Percentiles rank a stretch among this genome's conserved stretches.
These are phyloP conservation scores for Euphrasia confusa DNA, from an alignment of 257 asterid genomes.

Conservation along the genomic window DNA sequence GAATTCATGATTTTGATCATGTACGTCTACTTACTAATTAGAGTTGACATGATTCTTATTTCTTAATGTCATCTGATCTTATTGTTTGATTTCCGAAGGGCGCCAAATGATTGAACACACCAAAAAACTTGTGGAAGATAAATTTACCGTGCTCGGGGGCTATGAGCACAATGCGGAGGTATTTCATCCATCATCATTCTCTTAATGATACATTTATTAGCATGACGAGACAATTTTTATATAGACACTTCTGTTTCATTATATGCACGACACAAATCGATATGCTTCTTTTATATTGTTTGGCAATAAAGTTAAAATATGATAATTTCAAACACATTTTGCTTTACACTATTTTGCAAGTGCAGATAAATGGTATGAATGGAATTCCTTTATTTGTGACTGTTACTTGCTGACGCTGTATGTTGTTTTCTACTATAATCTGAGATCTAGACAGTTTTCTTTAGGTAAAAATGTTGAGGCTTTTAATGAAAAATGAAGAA, in stretches of 20 bases:
- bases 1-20: slow-evolving; percentile 12
- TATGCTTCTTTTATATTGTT: slow-evolving; percentile 19
- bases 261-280: slow-evolving; percentile 6
- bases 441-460: not conserved
- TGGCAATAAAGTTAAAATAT: not conserved
- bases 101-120: slow-evolving; percentile 99
- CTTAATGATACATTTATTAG: slow-evolving; percentile 8
- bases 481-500: not conserved
- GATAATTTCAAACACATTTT: not conserved
- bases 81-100: slow-evolving; percentile 44
- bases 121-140: slow-evolving; percentile 90
- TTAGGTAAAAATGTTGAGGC: slow-evolving; percentile 1
- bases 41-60: slow-evolving; percentile 12
- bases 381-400: not conserved
- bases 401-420: not conserved
- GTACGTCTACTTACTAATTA: slow-evolving; percentile 10
- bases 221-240: not conserved
- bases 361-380: not conserved
- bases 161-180: slow-evolving; percentile 94
- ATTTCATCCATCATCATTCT: slow-evolving; percentile 23
- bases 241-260: not conserved
- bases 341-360: slow-evolving; percentile 6
- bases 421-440: not conserved
- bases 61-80: slow-evolving; percentile 26
- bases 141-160: slow-evolving; percentile 72